phyloP scores from a whole-genome alignment of 371 early-diverging fungal species.

The Mucor sp. region DNA sequence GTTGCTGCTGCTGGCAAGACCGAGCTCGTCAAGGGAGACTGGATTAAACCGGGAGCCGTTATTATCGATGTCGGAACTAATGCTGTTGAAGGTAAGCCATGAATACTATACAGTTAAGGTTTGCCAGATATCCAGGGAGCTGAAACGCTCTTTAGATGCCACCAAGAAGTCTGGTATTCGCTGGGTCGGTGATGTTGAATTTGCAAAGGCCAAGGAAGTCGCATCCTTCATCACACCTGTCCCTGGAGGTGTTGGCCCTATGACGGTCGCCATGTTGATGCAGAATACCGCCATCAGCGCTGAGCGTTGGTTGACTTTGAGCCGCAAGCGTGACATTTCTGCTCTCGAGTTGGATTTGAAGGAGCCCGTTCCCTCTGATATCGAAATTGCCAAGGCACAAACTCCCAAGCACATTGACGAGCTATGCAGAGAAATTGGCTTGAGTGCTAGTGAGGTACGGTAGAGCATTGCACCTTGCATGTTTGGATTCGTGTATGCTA shows the following conservation, averaged over 20 bases:
- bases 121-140: background rate
- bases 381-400: conserved; percentile 90
- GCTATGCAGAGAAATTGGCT: conserved; percentile 85
- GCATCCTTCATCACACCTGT: conserved; percentile 91
- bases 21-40: conserved; percentile 81
- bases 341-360: conserved; percentile 68
- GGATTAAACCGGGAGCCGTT: conserved; percentile 91
- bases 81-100: conserved; percentile 63
- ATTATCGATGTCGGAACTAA: conserved; percentile 97
- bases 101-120: background rate
- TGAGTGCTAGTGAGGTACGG: conserved; percentile 64
- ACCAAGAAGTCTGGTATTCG: conserved; percentile 86
- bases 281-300: conserved; percentile 82
- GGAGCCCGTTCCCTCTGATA: conserved; percentile 89
- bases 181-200: conserved; percentile 95
- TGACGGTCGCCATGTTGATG: conserved; percentile 97
- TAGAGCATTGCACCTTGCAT: too few species aligned
- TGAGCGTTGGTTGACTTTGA: conserved; percentile 67
- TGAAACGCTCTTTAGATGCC: conserved; percentile 53
- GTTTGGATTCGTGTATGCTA: background rate
- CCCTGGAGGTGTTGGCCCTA: conserved; percentile 96
- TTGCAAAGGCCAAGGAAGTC: conserved; percentile 60
- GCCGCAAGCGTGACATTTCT: conserved; percentile 52
- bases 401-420: conserved; percentile 80
- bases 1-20: conserved; percentile 87